These are phyloP conservation scores for Vachellia collinsii DNA, from an alignment of 306 rosid genomes.

Conservation along the genomic window DNA sequence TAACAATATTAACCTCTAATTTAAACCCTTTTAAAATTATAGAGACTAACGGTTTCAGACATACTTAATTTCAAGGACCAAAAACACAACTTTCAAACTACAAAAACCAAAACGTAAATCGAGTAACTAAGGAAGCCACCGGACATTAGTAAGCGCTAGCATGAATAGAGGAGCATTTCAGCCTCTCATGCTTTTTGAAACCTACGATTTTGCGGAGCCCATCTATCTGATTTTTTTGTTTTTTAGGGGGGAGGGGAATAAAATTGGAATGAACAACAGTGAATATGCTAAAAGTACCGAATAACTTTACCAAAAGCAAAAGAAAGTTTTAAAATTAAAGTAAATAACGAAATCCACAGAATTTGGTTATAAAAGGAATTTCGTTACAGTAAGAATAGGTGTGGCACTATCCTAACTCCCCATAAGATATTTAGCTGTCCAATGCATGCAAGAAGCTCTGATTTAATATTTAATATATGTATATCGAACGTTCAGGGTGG, in stretches of 20 bases:
- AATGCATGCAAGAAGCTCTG: slow-evolving; percentile 15
- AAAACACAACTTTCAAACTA: no score
- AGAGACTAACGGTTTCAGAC: no score
- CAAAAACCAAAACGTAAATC: no score
- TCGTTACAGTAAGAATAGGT: neutral
- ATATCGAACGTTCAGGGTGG: slow-evolving; percentile 9
- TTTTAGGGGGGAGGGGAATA: no score
- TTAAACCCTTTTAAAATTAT: no score
- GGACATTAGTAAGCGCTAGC: no score
- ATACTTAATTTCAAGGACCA: no score
- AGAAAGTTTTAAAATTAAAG: neutral
- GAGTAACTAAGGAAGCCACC: no score
- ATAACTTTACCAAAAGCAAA: neutral
- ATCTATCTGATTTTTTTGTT: no score
- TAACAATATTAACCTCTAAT: no score
- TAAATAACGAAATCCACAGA: slow-evolving; percentile 1
- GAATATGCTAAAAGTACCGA: neutral
- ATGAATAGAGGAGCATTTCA: neutral
- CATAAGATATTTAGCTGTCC: neutral
- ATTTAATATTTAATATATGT: neutral
- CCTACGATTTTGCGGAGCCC: neutral
- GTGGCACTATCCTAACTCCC: neutral
- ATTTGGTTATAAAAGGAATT: neutral
- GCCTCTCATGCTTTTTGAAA: neutral
- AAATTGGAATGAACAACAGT: neutral